phyloP scores from a whole-genome alignment of 2,329 filamentous ascomycete genomes.

The Parastagonospora nodorum region DNA sequence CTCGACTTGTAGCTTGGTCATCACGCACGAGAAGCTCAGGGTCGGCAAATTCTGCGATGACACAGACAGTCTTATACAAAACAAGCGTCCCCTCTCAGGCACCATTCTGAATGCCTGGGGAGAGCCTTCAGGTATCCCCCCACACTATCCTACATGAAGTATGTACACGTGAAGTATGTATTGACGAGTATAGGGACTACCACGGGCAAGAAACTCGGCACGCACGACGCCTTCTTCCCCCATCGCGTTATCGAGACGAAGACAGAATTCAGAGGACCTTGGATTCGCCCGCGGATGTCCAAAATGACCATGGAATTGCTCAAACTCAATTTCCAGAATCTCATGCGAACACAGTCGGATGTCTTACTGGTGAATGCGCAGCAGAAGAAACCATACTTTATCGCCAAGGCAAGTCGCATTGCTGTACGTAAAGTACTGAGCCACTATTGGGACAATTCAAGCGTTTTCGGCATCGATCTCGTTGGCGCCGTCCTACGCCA shows the following conservation, averaged over 20 bases:
- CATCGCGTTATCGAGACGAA: slow-evolving; percentile 18
- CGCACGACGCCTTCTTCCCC: slow-evolving; percentile 23
- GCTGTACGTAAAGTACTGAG: slow-evolving; percentile 70
- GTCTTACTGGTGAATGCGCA: slow-evolving; percentile 48
- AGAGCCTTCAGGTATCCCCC: slow-evolving; percentile 44
- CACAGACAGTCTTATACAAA: slow-evolving; percentile 53
- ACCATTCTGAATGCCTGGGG: slow-evolving; percentile 66
- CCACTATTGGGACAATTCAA: slow-evolving; percentile 71
- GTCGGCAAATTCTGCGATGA: slow-evolving; percentile 67
- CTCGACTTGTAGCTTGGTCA: slow-evolving; percentile 52
- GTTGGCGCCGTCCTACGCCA: slow-evolving; percentile 69
- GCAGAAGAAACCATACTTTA: slow-evolving; percentile 9
- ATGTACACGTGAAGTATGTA: background rate
- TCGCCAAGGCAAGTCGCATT: slow-evolving; percentile 34
- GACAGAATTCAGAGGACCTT: slow-evolving; percentile 27
- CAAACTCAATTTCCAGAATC: slow-evolving; percentile 9
- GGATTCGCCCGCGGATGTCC: slow-evolving; percentile 24
- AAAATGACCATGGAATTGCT: slow-evolving; percentile 20
- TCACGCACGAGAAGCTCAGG: slow-evolving; percentile 65
- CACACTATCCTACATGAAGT: background rate
- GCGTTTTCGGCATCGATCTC: slow-evolving; percentile 68
- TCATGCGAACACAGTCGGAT: slow-evolving; percentile 2
- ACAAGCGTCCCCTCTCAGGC: slow-evolving; percentile 66
- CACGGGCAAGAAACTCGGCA: slow-evolving; percentile 19
- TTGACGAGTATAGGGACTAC: slow-evolving; percentile 16